A percentile compares a stretch with the other conserved stretches of the same genome.
phyloP scores from a whole-genome alignment of 352 stramenopile genomes.

The Thalassiosira mediterranea region DNA sequence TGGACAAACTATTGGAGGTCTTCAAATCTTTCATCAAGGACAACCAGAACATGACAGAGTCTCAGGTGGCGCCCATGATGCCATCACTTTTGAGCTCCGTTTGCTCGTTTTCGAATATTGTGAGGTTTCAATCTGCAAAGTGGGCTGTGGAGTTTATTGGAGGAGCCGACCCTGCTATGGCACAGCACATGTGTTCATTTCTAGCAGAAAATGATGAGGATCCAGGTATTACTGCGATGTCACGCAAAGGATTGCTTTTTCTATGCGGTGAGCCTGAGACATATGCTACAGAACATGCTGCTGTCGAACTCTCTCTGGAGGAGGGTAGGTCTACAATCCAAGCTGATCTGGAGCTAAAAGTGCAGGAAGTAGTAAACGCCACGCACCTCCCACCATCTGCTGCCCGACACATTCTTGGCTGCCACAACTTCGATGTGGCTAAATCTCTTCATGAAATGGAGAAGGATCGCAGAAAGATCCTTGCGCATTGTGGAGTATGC shows the following conservation, averaged over 20 bases:
- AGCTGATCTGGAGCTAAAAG: neutral
- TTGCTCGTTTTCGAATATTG: neutral
- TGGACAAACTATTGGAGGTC: slow-evolving; percentile 15
- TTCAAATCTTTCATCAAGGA: slow-evolving; percentile 2
- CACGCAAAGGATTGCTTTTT: no score
- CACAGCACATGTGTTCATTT: slow-evolving; percentile 12
- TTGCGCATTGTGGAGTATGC: slow-evolving; percentile 8
- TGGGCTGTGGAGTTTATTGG: slow-evolving; percentile 3
- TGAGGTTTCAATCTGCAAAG: neutral
- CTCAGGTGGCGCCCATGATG: neutral
- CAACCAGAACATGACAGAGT: neutral
- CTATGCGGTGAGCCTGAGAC: no score
- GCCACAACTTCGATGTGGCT: slow-evolving; percentile 21
- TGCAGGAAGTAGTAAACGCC: neutral
- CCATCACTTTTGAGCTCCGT: neutral
- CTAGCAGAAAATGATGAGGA: slow-evolving; percentile 5
- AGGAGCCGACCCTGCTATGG: neutral
- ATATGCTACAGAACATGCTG: no score
- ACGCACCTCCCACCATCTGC: neutral
- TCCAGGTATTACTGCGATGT: neutral
- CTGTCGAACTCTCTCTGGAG: neutral
- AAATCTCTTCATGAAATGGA: slow-evolving; percentile 10
- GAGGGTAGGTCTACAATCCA: neutral
- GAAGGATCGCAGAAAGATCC: slow-evolving; percentile 17
- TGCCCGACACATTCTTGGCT: slow-evolving; percentile 25